Evolutionary conservation across 1,139 yeast species (phyloP), one percentile per base, ranked within the genome.

Genomic region (Suhomyces maxii): DNA sequence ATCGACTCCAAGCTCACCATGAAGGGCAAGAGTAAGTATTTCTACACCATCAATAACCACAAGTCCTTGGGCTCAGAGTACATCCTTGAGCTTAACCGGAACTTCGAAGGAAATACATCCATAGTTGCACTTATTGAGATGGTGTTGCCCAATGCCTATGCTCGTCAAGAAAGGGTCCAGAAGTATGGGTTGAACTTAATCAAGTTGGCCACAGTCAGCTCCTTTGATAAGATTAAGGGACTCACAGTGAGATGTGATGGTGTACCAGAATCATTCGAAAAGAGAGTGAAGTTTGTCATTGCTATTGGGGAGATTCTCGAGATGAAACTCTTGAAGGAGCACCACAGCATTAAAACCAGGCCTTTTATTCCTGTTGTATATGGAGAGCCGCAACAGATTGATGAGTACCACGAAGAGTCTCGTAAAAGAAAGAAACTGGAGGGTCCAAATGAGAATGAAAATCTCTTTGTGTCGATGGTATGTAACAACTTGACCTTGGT

Each of bases 11-110:
- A 58, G 8, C 49, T 64, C 10, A 54, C 47, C 2, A 50, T 67
- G 28, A 57, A 57, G 26, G 71, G 73, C 1, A 50, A 53, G 13
- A 69, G 74, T 46, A 69, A 69, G 49, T 68, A 70, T 51, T 60
- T 66, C 39, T 42, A 53, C 32, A 40, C 48, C 26, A 49, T 61
- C 31, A 51, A 51, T 30, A 44, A 39, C 3, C 38, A 56, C 3
- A 41, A 42, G 8, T 42, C 31, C 8, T 37, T 35, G 6, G 46
- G 46, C 10, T 14, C 33, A 26, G 49, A 42, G 7, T 46, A 36
- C 13, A 31, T 8, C 8, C 34, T 47, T 11, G 36, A 11, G 11
- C 11, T 44, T 9, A 44, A 34, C 37, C 34, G 36, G 10, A 31
- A 7, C 10, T 42, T 43, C 12, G 47, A 44, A 12, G 5, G 26